Percentiles rank a stretch among this genome's conserved stretches.
Evolutionary conservation across 2,329 filamentous ascomycete genomes (phyloP).

Genomic region (Onygena corvina): DNA sequence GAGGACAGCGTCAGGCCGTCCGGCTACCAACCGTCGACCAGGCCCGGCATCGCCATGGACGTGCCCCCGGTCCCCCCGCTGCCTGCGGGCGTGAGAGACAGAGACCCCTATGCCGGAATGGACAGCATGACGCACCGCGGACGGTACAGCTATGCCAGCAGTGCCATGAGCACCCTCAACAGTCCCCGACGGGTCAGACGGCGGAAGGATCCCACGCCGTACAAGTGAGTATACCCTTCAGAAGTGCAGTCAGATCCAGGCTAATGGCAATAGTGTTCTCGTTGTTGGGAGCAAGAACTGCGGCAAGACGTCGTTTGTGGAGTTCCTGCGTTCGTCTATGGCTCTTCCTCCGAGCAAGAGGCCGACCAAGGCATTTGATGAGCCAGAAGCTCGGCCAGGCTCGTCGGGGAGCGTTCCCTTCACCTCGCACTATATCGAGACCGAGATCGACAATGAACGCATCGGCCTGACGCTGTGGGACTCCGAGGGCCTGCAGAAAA

Average conservation of each 20-base stretch:
- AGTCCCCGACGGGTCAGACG: slow-evolving; percentile 82
- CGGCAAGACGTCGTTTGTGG: slow-evolving; percentile 93
- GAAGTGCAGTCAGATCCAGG: not conserved
- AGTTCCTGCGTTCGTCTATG: slow-evolving; percentile 81
- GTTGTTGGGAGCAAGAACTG: slow-evolving; percentile 77
- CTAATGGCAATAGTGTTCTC: slow-evolving; percentile 54
- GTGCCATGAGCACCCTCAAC: slow-evolving; percentile 79
- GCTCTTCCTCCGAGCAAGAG: slow-evolving; percentile 73
- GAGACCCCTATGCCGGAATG: slow-evolving; percentile 67
- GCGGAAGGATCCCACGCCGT: slow-evolving; percentile 92
- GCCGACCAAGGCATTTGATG: slow-evolving; percentile 44
- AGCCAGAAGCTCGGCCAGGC: slow-evolving; percentile 41
- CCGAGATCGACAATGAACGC: slow-evolving; percentile 83
- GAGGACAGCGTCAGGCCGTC: slow-evolving; percentile 55
- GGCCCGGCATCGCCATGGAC: slow-evolving; percentile 19
- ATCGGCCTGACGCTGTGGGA: slow-evolving; percentile 94
- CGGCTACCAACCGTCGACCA: slow-evolving; percentile 24
- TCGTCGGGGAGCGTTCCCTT: slow-evolving; percentile 54
- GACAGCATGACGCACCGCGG: slow-evolving; percentile 96
- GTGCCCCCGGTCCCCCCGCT: slow-evolving; percentile 16
- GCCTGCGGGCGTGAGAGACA: slow-evolving; percentile 27
- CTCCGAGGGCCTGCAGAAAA: slow-evolving; percentile 88
- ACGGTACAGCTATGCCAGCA: slow-evolving; percentile 91
- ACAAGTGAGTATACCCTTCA: slow-evolving; percentile 62
- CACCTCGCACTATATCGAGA: slow-evolving; percentile 80